phyloP scores from a whole-genome alignment of 2,329 filamentous ascomycete species.

The Pseudocercospora fijiensis region DNA sequence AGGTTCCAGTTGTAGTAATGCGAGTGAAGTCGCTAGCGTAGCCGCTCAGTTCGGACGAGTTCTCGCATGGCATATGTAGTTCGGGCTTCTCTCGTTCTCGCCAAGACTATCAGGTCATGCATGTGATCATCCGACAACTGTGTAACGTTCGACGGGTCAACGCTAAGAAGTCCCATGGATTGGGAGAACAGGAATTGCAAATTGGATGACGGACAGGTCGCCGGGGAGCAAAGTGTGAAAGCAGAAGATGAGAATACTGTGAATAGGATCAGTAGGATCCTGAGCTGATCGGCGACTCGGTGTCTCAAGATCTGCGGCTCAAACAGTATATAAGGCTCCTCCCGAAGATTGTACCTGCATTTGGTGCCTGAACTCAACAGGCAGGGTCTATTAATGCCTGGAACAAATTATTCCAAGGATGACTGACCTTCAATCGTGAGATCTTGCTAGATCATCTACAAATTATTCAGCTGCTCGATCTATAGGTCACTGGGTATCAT shows the following conservation, averaged over 20 bases:
- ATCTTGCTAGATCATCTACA: not conserved
- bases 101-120: not conserved
- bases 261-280: not conserved
- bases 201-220: not conserved
- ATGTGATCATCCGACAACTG: not conserved
- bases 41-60: not conserved
- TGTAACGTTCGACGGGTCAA: not conserved
- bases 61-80: not conserved
- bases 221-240: not conserved
- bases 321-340: not conserved
- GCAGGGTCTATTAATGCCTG: not conserved
- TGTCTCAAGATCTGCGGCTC: not conserved
- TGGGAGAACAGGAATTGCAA: not conserved
- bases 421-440: not conserved
- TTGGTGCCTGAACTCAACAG: not conserved
- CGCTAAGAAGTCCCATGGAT: not conserved
- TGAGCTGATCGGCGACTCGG: not conserved
- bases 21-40: not conserved
- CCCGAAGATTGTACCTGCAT: not conserved
- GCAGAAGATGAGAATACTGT: not conserved
- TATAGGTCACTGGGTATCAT: not conserved
- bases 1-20: not conserved
- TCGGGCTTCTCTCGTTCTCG: not conserved
- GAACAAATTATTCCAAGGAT: not conserved
- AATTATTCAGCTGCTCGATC: conserved; percentile 6